phyloP scores from a whole-genome alignment of 2,329 filamentous ascomycete genomes.

The Paecilomyces variotii region DNA sequence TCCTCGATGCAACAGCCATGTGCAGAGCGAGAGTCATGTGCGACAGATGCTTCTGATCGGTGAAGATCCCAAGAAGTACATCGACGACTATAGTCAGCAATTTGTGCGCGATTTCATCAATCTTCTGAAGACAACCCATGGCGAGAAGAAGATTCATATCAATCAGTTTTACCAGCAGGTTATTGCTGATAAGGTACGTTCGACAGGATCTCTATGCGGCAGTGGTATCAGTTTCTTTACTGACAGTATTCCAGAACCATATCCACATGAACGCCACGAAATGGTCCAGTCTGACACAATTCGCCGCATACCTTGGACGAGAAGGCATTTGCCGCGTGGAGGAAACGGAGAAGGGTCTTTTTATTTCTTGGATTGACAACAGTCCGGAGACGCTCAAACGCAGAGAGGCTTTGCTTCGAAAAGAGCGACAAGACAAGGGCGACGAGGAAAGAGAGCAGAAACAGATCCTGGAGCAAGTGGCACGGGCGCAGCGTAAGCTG shows the following conservation, averaged over 20 bases:
- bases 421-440: slow-evolving; percentile 79
- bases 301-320: slow-evolving; percentile 75
- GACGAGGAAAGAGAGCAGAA: slow-evolving; percentile 84
- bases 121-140: slow-evolving; percentile 72
- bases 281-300: slow-evolving; percentile 82
- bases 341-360: slow-evolving; percentile 75
- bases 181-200: slow-evolving; percentile 61
- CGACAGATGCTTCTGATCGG: slow-evolving; percentile 84
- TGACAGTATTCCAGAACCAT: slow-evolving; percentile 41
- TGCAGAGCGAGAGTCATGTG: slow-evolving; percentile 75
- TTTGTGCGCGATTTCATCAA: slow-evolving; percentile 74
- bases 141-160: slow-evolving; percentile 79
- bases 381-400: slow-evolving; percentile 75
- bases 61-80: slow-evolving; percentile 75
- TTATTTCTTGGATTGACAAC: slow-evolving; percentile 86
- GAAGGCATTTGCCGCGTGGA: slow-evolving; percentile 87
- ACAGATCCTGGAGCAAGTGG: slow-evolving; percentile 76
- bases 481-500: slow-evolving; percentile 58
- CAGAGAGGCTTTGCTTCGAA: slow-evolving; percentile 71
- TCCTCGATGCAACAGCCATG: slow-evolving; percentile 49
- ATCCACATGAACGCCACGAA: slow-evolving; percentile 90
- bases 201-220: not conserved
- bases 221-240: not conserved
- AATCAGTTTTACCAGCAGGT: slow-evolving; percentile 96
- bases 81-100: slow-evolving; percentile 72